Evolutionary conservation across 345 rosid genomes (phyloP), one percentile per base, ranked within the genome.

Genomic region (Noccaea caerulescens): DNA sequence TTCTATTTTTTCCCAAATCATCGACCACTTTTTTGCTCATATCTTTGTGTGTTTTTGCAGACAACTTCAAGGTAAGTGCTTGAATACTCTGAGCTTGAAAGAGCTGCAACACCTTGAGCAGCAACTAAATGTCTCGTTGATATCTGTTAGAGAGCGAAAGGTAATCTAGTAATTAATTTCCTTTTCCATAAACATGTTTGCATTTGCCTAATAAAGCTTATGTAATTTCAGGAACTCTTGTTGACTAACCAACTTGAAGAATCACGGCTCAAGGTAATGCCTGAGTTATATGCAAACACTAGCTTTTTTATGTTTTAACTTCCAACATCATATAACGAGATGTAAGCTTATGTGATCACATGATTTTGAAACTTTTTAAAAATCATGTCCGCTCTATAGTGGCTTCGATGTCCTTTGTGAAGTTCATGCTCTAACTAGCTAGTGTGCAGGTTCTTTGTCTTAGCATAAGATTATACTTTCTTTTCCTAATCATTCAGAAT

Each of bases 71-170:
- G 98, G 97, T 10, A 84, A 86, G 83, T 90, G 87, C 66, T 73
- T 93, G 75, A 77, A 63, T 68, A 79, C 80, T 52, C 45, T 88
- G 87, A 78, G 81, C 83, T 81, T 88, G 65, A 88, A 88, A 71
- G 96, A 90, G 43, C 66, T 90, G 68, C 93, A 86, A 76, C 83
- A 69, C 44, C 84, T 93, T 10, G 97, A 93, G 74, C 83, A 90
- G 38, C 85, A 88, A 75, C 69, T 90, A 20, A 80, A 69, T 60
- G 92, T 85, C 44, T 86, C 91, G 1, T 65, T 90, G 77, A 58
- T 75, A 12, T 81, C 87, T 32, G 93, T 90, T 39, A 89, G 86
- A 82, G 91, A 85, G 79, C 88, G 71, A 63, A 93, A 90, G 92
- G 97, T 93, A 49, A 42, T 41, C 23, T 36, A 25, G n/a, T 27